phyloP scores from a whole-genome alignment of 805 yeast species.

The Candida arabinofermentans region DNA sequence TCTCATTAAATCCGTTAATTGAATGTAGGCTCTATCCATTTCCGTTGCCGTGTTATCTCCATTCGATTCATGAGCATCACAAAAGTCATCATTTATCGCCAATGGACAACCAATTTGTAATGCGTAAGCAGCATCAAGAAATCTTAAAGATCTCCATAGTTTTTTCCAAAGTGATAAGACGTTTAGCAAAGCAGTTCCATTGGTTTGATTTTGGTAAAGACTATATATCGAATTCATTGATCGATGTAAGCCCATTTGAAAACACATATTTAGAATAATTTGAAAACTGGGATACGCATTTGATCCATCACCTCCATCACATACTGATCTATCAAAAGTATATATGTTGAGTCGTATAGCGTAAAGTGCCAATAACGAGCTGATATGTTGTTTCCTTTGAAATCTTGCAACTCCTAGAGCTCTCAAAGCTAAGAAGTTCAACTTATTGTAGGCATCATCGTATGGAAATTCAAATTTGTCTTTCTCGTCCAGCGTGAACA shows the following conservation, averaged over 20 bases:
- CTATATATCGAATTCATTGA: conserved; percentile 7
- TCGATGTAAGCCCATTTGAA: conserved; percentile 22
- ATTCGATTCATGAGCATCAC: conserved; percentile 3
- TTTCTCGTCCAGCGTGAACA: conserved; percentile 4
- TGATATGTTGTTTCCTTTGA: conserved; percentile 14
- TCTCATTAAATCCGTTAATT: conserved; percentile 1
- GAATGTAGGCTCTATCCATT: conserved; percentile 1
- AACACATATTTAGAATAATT: conserved; percentile 10
- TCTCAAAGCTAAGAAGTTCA: conserved; percentile 4
- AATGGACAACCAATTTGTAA: conserved; percentile 17
- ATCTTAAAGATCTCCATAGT: conserved; percentile 16
- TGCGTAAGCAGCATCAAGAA: conserved; percentile 17
- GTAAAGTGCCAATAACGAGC: conserved; percentile 12
- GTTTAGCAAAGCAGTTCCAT: conserved; percentile 2
- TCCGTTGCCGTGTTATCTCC: background rate
- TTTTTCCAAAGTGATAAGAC: conserved; percentile 5
- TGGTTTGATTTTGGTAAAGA: conserved; percentile 1
- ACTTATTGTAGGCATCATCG: background rate
- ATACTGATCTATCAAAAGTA: conserved; percentile 4
- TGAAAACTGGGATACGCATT: conserved; percentile 10
- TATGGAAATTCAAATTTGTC: conserved; percentile 4
- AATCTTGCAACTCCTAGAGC: conserved; percentile 10
- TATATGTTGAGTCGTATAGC: conserved; percentile 6
- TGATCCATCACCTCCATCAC: conserved; percentile 18
- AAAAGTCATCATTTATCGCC: conserved; percentile 15